phyloP scores from a whole-genome alignment of 2,329 filamentous ascomycete genomes.

The Trichoderma aggressivum region DNA sequence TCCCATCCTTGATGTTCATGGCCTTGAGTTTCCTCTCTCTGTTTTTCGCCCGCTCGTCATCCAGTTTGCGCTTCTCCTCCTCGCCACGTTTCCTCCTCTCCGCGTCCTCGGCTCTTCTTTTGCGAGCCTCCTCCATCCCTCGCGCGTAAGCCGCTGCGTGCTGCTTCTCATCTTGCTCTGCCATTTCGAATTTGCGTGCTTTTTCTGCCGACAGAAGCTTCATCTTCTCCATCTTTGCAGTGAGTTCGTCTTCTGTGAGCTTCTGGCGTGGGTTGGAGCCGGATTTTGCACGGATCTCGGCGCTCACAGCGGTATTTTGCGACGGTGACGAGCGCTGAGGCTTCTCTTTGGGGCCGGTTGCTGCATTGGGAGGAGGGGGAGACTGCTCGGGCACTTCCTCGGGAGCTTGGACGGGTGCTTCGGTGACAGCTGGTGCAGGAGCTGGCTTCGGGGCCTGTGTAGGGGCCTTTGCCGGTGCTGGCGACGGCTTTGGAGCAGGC shows the following conservation, averaged over 20 bases:
- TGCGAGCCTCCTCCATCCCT: slow-evolving; percentile 54
- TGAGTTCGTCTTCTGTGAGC: slow-evolving; percentile 56
- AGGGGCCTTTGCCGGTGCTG: slow-evolving; percentile 18
- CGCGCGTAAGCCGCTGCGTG: slow-evolving; percentile 54
- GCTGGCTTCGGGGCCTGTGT: slow-evolving; percentile 23
- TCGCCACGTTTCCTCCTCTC: slow-evolving; percentile 51
- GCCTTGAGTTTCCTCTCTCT: slow-evolving; percentile 59
- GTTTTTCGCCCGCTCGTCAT: slow-evolving; percentile 60
- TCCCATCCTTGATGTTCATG: slow-evolving; percentile 50
- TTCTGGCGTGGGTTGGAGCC: slow-evolving; percentile 59
- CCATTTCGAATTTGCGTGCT: slow-evolving; percentile 56
- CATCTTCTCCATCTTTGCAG: slow-evolving; percentile 59
- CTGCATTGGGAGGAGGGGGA: slow-evolving; percentile 31
- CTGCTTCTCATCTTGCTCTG: slow-evolving; percentile 54
- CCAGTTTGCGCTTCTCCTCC: slow-evolving; percentile 49
- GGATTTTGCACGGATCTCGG: slow-evolving; percentile 46
- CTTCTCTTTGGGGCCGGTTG: slow-evolving; percentile 31
- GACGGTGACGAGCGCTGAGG: slow-evolving; percentile 19
- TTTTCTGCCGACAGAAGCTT: slow-evolving; percentile 57
- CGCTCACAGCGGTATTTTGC: slow-evolving; percentile 34
- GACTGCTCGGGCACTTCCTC: slow-evolving; percentile 24
- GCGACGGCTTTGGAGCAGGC: slow-evolving; percentile 22
- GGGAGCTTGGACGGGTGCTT: slow-evolving; percentile 19
- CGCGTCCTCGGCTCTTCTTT: slow-evolving; percentile 50
- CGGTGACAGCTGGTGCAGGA: slow-evolving; percentile 19